Evolutionary conservation across 2,329 filamentous ascomycete species (phyloP).

Genomic region (Trichoderma sp.): DNA sequence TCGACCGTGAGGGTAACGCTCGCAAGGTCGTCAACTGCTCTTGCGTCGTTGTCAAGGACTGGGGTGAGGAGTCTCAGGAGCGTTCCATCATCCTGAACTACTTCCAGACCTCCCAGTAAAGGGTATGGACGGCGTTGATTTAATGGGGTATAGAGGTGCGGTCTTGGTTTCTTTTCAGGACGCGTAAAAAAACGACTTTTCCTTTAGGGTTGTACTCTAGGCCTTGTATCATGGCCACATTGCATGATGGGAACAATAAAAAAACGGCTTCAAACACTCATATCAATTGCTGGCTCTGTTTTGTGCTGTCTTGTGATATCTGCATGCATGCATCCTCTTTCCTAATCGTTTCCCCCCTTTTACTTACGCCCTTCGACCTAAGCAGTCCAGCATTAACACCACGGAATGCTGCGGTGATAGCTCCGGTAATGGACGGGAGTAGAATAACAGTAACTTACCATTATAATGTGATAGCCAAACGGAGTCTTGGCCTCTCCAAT

Average conservation of each 20-base stretch:
- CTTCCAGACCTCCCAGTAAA: slow-evolving; percentile 91
- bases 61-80: slow-evolving; percentile 99
- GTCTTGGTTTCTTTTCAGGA: slow-evolving; percentile 39
- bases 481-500: slow-evolving; percentile 72
- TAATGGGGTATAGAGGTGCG: slow-evolving; percentile 47
- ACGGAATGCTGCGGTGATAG: too few relatives aligned
- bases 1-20: slow-evolving; percentile 98
- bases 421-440: background rate
- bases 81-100: slow-evolving; percentile 99
- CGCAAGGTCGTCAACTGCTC: slow-evolving; percentile 99
- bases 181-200: slow-evolving; percentile 42
- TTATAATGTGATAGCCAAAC: slow-evolving; percentile 80
- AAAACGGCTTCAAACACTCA: slow-evolving; percentile 39
- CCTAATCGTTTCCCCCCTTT: background rate
- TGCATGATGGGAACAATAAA: slow-evolving; percentile 46
- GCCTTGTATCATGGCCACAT: slow-evolving; percentile 42
- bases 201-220: slow-evolving; percentile 49
- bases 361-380: slow-evolving; percentile 29
- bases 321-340: background rate
- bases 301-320: background rate
- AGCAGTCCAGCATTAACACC: background rate
- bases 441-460: too few relatives aligned
- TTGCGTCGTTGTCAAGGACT: slow-evolving; percentile 99
- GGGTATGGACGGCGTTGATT: slow-evolving; percentile 40
- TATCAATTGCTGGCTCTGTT: background rate